phyloP scores from a whole-genome alignment of 2,329 filamentous ascomycete genomes.

The Exophiala alcalophila region DNA sequence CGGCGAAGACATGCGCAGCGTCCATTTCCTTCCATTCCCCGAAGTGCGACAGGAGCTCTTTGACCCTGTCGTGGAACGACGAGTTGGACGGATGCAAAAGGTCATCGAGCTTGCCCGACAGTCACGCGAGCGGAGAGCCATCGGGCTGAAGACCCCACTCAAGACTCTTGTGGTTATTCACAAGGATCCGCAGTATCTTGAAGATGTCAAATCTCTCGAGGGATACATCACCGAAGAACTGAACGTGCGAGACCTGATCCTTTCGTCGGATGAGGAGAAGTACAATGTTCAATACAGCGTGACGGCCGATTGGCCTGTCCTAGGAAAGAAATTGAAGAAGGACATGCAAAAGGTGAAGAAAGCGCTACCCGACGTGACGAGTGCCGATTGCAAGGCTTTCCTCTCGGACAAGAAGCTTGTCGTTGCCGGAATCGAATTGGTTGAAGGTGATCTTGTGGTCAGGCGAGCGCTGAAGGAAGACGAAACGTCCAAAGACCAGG shows the following conservation, averaged over 20 bases:
- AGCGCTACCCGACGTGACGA: slow-evolving; percentile 74
- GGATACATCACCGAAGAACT: slow-evolving; percentile 89
- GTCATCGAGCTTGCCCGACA: slow-evolving; percentile 89
- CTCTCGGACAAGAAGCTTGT: slow-evolving; percentile 69
- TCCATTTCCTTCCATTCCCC: slow-evolving; percentile 90
- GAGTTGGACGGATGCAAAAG: slow-evolving; percentile 86
- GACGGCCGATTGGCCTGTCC: slow-evolving; percentile 83
- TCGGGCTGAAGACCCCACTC: slow-evolving; percentile 86
- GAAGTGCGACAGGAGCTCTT: slow-evolving; percentile 86
- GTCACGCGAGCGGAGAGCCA: slow-evolving; percentile 76
- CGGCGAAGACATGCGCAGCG: slow-evolving; percentile 73
- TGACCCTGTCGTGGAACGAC: slow-evolving; percentile 78
- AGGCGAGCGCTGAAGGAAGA: slow-evolving; percentile 74
- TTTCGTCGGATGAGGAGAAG: slow-evolving; percentile 81
- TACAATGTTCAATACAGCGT: slow-evolving; percentile 93
- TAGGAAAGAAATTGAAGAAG: slow-evolving; percentile 97
- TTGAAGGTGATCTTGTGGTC: slow-evolving; percentile 78
- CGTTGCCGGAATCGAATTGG: slow-evolving; percentile 81
- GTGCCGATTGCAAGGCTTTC: slow-evolving; percentile 77
- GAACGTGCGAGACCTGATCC: slow-evolving; percentile 79
- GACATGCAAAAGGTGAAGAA: slow-evolving; percentile 90
- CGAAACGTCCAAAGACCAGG: slow-evolving; percentile 67
- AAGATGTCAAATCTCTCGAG: slow-evolving; percentile 80
- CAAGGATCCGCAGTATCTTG: slow-evolving; percentile 74
- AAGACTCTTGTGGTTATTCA: slow-evolving; percentile 89